Base-by-base conservation (phyloP, 441 rosid genomes). In the Euphorbia schlechtendalii region DNA sequence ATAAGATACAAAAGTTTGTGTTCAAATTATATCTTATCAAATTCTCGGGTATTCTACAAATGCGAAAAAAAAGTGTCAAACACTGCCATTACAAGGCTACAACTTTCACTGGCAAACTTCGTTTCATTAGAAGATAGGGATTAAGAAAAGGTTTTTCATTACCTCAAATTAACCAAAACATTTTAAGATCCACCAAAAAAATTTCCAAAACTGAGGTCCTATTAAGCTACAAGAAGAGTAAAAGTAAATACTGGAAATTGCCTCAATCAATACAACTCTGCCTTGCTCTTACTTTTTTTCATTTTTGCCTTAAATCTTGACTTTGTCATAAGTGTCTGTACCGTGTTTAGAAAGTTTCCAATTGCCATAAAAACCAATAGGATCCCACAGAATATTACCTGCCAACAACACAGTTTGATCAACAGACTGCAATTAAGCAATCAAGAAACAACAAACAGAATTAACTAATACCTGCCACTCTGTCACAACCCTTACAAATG, bases 261-360 rank as follows among this genome's bases (percentile, higher is more conserved):
- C n/a, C n/a, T n/a, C n/a, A 51, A 70, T 73, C 80, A 84, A 56
- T 72, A 72, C 69, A 73, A 74, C 56, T 77, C 88, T 69, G 65
- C 90, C 83, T 83, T 93, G 91, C 85, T 82, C 88, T 83, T 90
- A 32, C 81, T 83, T 80, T 80, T 80, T 80, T 82, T 93, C 95
- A 93, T 93, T 85, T 90, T 90, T 20, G 97, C 97, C 82, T 93
- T 93, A 66, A 93, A 90, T 83, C 97, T 86, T 28, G 96, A 93
- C 79, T 90, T 93, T 12, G 73, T 75, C 95, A 87, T 79, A 30
- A 93, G 84, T 17, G 97, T 88, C 82, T 88, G 78, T 53, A 90
- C 92, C 0, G 99, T 93, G 79, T 87, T 89, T 60, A 73, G 71
- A 75, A 93, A 93, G 82, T 90, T 93, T 65, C 99, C 99, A 38